These are phyloP conservation scores for Pythium periplocum DNA, from an alignment of 352 stramenopile species.

Conservation along the genomic window DNA sequence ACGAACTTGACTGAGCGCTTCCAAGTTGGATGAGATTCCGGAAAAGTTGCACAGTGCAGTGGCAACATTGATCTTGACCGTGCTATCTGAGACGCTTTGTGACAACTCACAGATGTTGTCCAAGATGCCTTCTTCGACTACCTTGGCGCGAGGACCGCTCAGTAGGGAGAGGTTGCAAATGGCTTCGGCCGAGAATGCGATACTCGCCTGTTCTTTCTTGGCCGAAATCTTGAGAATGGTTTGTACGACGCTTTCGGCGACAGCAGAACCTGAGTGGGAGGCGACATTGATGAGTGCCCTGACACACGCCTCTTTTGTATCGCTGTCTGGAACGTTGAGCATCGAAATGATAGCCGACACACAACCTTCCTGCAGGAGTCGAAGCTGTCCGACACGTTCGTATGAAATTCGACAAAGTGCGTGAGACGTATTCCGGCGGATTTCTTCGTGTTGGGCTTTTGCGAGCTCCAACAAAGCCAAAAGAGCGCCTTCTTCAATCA, in stretches of 20 bases:
- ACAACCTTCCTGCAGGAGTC: slow-evolving; percentile 75
- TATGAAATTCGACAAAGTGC: slow-evolving; percentile 81
- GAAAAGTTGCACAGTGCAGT: slow-evolving; percentile 81
- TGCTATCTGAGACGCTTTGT: slow-evolving; percentile 28
- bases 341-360: slow-evolving; percentile 82
- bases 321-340: slow-evolving; percentile 73
- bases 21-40: slow-evolving; percentile 56
- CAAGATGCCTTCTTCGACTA: slow-evolving; percentile 75
- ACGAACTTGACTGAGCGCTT: slow-evolving; percentile 53
- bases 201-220: slow-evolving; percentile 51
- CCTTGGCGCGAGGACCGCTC: slow-evolving; percentile 56
- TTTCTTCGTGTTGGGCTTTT: slow-evolving; percentile 74
- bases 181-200: slow-evolving; percentile 56
- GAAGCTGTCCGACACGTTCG: slow-evolving; percentile 56
- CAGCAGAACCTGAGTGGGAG: slow-evolving; percentile 46
- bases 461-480: slow-evolving; percentile 67
- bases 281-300: slow-evolving; percentile 85
- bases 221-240: slow-evolving; percentile 72
- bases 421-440: slow-evolving; percentile 80
- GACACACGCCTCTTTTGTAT: slow-evolving; percentile 80
- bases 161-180: slow-evolving; percentile 80
- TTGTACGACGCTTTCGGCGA: slow-evolving; percentile 74
- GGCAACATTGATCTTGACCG: slow-evolving; percentile 55
- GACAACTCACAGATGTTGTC: slow-evolving; percentile 67
- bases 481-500: slow-evolving; percentile 77